Percentiles rank a stretch among this genome's conserved stretches.
Evolutionary conservation across 1,139 yeast genomes (phyloP).

Genomic region (Zygosaccharomyces sapae): DNA sequence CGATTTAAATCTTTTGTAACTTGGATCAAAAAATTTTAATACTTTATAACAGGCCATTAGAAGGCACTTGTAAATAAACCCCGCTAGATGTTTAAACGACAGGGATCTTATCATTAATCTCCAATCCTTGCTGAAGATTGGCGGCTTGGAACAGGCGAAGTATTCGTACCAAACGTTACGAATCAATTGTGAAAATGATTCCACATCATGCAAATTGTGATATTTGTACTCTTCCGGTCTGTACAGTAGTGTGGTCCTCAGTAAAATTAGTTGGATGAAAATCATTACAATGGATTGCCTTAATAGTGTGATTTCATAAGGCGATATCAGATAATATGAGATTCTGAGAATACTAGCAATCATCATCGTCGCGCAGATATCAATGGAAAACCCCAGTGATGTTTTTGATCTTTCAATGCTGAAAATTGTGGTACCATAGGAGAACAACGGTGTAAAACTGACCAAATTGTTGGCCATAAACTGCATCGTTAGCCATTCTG

Average conservation of each 20-base stretch:
- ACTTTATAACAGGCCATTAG: conserved; percentile 37
- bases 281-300: conserved; percentile 79
- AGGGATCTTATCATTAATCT: conserved; percentile 21
- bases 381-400: conserved; percentile 77
- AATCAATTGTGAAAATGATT: conserved; percentile 26
- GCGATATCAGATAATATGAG: conserved; percentile 70
- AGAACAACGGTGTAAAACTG: conserved; percentile 73
- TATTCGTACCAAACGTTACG: conserved; percentile 35
- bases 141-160: conserved; percentile 27
- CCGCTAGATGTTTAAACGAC: conserved; percentile 21
- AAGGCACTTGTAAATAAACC: conserved; percentile 26
- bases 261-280: conserved; percentile 59
- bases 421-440: conserved; percentile 79
- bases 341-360: conserved; percentile 71
- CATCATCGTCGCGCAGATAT: conserved; percentile 87
- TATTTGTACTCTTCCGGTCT: conserved; percentile 42
- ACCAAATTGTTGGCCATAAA: conserved; percentile 43
- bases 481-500: conserved; percentile 44
- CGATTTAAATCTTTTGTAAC: conserved; percentile 56
- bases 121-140: conserved; percentile 28
- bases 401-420: conserved; percentile 61
- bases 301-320: conserved; percentile 70
- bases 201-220: conserved; percentile 32
- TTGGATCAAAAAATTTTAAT: conserved; percentile 63
- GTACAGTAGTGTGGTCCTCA: conserved; percentile 59